Evolutionary conservation across 2,329 filamentous ascomycete species (phyloP), one percentile per base, ranked within the genome.

Genomic region (Passalora sequoiae): DNA sequence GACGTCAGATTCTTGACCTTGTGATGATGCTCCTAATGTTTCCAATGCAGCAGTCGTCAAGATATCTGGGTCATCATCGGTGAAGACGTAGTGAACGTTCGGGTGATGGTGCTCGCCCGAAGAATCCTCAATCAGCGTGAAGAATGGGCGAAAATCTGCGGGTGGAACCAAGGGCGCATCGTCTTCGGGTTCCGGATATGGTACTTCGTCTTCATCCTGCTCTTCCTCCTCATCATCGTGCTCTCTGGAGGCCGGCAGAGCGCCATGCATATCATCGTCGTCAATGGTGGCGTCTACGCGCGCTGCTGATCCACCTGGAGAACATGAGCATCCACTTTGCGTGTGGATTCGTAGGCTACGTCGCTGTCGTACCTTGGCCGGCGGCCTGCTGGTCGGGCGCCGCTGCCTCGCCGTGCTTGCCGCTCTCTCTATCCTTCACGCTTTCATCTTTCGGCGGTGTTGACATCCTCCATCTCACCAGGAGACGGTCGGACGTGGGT

Each of bases 11-110:
- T 45, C 50, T 4, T 54, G 54, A n/a, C 62, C 55, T n/a, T n/a
- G n/a, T n/a, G n/a, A n/a, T 9, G 46, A 65, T 71, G 67, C 44
- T 69, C 78, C 66, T 17, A 81, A 62, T 15, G 73, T 72, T 24
- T 73, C 71, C 46, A 82, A 65, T 4, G 76, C 75, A 2, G 84
- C 81, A 27, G 80, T 75, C 1, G 84, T 84, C 27, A 94, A 72
- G 32, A 85, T 71, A 35, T 89, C 84, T 2, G 81, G 78, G 60
- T 96, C 89, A 66, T 97, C 92, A 65, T 97, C 89, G 56, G 80
- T 79, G 70, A 98, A 97, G 60, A 97, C 77, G 69, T 97, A 97
- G 69, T 91, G 88, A 1, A 95, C 81, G 40, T 79, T 81, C 1
- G 91, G 92, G 63, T 97, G 89, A 58, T 87, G 76, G 49, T 87